Conservation (phyloP, 768 basidiomycete genomes). For the Pilatotrama ljubarskyi region DNA sequence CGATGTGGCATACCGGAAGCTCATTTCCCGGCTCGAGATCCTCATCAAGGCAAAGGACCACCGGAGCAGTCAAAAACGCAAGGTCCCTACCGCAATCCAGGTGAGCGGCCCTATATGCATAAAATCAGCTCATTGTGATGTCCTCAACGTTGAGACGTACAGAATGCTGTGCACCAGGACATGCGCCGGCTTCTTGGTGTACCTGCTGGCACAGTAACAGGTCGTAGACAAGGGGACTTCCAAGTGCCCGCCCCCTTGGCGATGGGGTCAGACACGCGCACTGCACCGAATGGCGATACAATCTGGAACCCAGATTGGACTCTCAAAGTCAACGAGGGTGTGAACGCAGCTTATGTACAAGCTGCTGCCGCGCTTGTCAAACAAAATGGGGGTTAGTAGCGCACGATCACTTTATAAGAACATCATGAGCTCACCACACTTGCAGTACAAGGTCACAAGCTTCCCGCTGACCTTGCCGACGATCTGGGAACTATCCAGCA, state of each 20-base stretch:
- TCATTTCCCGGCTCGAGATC: no score
- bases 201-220: not conserved
- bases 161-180: not conserved
- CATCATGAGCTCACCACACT: not conserved
- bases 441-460: not conserved
- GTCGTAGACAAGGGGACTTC: not conserved
- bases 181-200: not conserved
- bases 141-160: no score
- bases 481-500: not conserved
- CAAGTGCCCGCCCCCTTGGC: not conserved
- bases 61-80: no score
- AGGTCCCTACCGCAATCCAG: no score
- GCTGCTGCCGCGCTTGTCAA: not conserved
- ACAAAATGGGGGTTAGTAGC: not conserved
- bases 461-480: not conserved
- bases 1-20: no score
- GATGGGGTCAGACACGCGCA: not conserved
- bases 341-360: not conserved
- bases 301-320: not conserved
- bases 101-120: no score
- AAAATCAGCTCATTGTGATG: no score
- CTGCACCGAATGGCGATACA: not conserved
- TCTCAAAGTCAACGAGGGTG: not conserved
- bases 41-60: no score
- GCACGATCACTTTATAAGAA: no score